phyloP scores from a whole-genome alignment of 768 basidiomycete genomes.

The Naganishia friedmannii region DNA sequence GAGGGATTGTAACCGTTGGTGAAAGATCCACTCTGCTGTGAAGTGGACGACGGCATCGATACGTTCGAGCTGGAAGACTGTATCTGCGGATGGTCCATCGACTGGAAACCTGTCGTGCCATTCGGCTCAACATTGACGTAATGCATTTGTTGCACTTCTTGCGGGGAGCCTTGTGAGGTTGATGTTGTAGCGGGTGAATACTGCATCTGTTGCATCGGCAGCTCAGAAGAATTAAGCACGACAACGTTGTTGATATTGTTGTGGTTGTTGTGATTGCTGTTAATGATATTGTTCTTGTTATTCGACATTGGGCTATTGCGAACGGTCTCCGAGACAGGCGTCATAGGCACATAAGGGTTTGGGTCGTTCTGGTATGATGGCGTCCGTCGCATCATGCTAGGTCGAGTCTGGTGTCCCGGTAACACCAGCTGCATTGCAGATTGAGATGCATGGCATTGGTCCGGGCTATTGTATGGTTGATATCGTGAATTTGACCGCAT shows the following conservation, averaged over 20 bases:
- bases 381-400: not conserved
- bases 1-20: not conserved
- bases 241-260: not conserved
- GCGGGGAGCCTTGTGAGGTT: not conserved
- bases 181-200: slow-evolving; percentile 1
- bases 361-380: slow-evolving; percentile 17
- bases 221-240: slow-evolving; percentile 3
- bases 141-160: not conserved
- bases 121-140: not conserved
- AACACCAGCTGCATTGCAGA: slow-evolving; percentile 4
- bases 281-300: no score
- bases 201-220: slow-evolving; percentile 8
- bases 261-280: no score
- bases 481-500: slow-evolving; percentile 7
- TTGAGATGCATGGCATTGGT: not conserved
- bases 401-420: slow-evolving; percentile 3
- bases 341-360: slow-evolving; percentile 7
- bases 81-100: not conserved
- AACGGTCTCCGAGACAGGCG: slow-evolving; percentile 17
- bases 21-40: not conserved
- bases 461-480: slow-evolving; percentile 19
- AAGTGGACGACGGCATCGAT: not conserved
- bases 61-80: not conserved
- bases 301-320: slow-evolving; percentile 10
- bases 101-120: not conserved